Base-by-base conservation (phyloP, 164 flowering plant species). In the Akebia trifoliata region DNA sequence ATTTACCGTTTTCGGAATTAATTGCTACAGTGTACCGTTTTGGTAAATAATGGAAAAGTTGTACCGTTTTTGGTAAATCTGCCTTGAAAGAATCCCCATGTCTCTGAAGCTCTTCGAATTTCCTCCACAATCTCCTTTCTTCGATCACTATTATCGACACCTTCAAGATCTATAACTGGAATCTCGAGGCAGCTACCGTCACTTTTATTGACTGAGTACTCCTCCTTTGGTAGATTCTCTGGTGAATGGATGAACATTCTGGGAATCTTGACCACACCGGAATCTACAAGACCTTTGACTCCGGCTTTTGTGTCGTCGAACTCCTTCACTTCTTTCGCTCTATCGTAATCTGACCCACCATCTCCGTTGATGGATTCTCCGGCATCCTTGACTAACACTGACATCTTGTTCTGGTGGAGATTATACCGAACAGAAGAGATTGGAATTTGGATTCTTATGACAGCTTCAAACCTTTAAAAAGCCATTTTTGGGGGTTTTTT, bases 1-100 rank as follows among this genome's bases (percentile, higher is more conserved):
- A n/a, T n/a, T n/a, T n/a, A n/a, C n/a, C n/a, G n/a, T n/a, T n/a
- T n/a, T n/a, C n/a, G n/a, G n/a, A n/a, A n/a, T n/a, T n/a, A n/a
- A n/a, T n/a, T n/a, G n/a, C n/a, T n/a, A n/a, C n/a, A n/a, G n/a
- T n/a, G n/a, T n/a, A n/a, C n/a, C n/a, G n/a, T n/a, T n/a, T n/a
- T n/a, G n/a, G n/a, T n/a, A n/a, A n/a, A n/a, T n/a, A n/a, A n/a
- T n/a, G n/a, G n/a, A n/a, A n/a, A n/a, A n/a, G n/a, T n/a, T n/a
- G n/a, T n/a, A n/a, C n/a, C n/a, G n/a, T n/a, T n/a, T n/a, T n/a
- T n/a, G n/a, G n/a, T n/a, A n/a, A n/a, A n/a, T n/a, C n/a, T n/a
- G n/a, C n/a, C n/a, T 31, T 68, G 64, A 22, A 68, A 68, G 60
- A 68, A 63, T 8, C 67, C 64, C 64, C 60, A 68, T 9, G 46